Conservation (phyloP, 768 basidiomycete genomes). For the Hericium coralloides region DNA sequence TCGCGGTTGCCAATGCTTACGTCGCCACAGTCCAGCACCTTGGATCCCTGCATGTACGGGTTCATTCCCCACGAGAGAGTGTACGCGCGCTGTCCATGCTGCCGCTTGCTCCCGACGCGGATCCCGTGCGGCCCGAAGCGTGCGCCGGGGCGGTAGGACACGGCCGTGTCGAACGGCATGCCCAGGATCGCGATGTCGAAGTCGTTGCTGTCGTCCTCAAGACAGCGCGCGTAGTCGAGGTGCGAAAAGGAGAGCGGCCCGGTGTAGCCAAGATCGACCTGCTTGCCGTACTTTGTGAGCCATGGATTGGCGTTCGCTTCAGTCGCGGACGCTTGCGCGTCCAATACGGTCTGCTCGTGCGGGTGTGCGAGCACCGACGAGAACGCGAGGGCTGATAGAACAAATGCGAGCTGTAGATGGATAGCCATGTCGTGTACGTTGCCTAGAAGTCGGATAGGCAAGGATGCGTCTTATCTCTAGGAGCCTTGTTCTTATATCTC, state of each 20-base stretch:
- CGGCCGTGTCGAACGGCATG: constrained; percentile 69
- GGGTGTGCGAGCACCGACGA: background rate
- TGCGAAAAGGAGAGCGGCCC: constrained; percentile 83
- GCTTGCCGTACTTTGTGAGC: constrained; percentile 66
- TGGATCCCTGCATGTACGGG: constrained; percentile 49
- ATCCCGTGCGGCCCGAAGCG: constrained; percentile 86
- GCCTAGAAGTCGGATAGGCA: no score
- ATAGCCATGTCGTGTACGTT: background rate
- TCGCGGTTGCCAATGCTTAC: constrained; percentile 24
- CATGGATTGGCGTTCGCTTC: constrained; percentile 24
- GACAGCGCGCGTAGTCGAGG: constrained; percentile 62
- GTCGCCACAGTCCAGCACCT: constrained; percentile 79
- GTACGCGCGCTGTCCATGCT: constrained; percentile 51
- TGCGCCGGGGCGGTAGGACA: constrained; percentile 50
- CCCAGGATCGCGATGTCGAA: constrained; percentile 80
- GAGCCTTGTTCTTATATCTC: no score
- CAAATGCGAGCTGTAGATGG: background rate
- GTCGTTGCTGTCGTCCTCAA: constrained; percentile 41
- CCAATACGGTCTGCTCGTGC: background rate
- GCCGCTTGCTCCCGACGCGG: constrained; percentile 67
- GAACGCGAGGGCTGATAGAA: background rate
- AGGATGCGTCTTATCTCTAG: no score
- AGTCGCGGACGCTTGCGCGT: background rate
- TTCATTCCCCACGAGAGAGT: constrained; percentile 65
- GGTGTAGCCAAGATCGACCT: constrained; percentile 66